Evolutionary conservation across 2,329 filamentous ascomycete species (phyloP).

Genomic region (Aspergillus viridinutans): DNA sequence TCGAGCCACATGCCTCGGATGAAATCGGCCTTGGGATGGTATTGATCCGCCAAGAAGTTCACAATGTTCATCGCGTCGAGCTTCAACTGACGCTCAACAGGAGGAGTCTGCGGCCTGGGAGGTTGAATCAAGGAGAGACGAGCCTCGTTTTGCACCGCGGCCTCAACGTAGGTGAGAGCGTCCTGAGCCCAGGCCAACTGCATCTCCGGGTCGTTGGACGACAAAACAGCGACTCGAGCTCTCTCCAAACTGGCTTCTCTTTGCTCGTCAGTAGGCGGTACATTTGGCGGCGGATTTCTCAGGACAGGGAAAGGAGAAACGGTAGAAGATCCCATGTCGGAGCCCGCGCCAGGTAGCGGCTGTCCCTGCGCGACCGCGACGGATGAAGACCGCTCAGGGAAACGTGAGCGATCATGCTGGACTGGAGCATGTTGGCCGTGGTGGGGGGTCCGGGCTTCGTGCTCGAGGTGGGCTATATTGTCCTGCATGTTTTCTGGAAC

Average conservation of each 20-base stretch:
- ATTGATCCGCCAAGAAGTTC: constrained; percentile 81
- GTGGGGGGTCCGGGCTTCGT: constrained; percentile 59
- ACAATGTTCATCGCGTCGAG: constrained; percentile 90
- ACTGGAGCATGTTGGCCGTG: constrained; percentile 31
- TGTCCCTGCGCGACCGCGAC: constrained; percentile 26
- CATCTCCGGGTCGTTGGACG: constrained; percentile 92
- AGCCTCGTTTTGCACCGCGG: constrained; percentile 70
- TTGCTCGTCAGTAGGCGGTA: constrained; percentile 90
- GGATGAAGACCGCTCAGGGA: constrained; percentile 36
- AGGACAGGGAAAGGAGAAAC: constrained; percentile 92
- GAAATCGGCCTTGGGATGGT: constrained; percentile 90
- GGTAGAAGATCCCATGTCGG: constrained; percentile 59
- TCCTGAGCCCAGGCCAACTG: constrained; percentile 97
- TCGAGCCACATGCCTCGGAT: constrained; percentile 96
- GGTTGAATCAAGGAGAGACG: constrained; percentile 58
- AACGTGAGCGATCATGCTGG: constrained; percentile 31
- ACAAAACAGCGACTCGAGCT: constrained; percentile 76
- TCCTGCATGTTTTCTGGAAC: constrained; percentile 96
- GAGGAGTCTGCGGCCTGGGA: constrained; percentile 71
- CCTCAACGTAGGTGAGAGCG: constrained; percentile 81
- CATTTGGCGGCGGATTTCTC: constrained; percentile 71
- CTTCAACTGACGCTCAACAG: constrained; percentile 81
- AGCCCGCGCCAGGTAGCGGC: constrained; percentile 23
- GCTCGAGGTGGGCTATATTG: constrained; percentile 84
- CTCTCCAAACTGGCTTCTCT: constrained; percentile 86